phyloP scores from a whole-genome alignment of 2,329 filamentous ascomycete genomes.

The Cladorrhinum sp. region DNA sequence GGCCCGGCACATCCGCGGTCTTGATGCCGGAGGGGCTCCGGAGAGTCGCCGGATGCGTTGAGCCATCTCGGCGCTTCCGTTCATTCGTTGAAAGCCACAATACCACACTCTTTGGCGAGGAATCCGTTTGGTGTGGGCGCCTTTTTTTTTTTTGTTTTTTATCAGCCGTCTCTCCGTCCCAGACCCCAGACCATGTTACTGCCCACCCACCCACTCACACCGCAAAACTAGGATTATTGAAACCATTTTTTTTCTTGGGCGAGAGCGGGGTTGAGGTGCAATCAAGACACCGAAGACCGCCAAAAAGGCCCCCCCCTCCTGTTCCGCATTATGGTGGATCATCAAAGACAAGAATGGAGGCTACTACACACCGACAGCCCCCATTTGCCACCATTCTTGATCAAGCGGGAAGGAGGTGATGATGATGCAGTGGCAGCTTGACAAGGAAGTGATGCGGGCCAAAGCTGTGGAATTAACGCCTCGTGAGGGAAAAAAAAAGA shows the following conservation, averaged over 20 bases:
- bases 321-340: neutral
- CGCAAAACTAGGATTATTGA: neutral
- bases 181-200: neutral
- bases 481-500: neutral
- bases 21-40: slow-evolving; percentile 6
- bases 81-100: neutral
- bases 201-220: neutral
- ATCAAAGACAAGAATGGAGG: neutral
- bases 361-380: neutral
- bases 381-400: neutral
- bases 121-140: neutral
- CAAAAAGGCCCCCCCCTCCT: neutral
- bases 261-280: neutral
- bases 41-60: neutral
- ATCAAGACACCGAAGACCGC: neutral
- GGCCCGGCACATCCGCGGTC: neutral
- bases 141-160: neutral
- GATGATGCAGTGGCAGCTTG: neutral
- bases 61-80: slow-evolving; percentile 1
- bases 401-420: neutral
- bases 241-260: neutral
- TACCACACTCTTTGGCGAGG: neutral
- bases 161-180: neutral
- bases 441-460: neutral
- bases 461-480: neutral